Conservation (phyloP, 441 rosid genomes). For the Gossypium schwendimanii region DNA sequence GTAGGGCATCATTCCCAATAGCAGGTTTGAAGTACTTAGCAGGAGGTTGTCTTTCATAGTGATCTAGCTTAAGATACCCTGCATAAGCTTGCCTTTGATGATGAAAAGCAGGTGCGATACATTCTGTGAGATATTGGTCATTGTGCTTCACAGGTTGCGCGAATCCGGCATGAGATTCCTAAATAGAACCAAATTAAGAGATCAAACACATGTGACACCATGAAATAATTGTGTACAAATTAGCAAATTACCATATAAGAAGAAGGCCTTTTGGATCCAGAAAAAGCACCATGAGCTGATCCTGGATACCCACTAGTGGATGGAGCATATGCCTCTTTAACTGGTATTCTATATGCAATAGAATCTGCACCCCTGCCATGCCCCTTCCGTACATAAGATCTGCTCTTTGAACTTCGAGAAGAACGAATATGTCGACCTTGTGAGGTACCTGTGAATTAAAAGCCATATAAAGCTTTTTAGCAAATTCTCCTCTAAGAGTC, state of each 20-base stretch:
- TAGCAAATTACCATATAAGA: slow-evolving; percentile 17
- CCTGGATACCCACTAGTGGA: background rate
- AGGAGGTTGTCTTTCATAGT: background rate
- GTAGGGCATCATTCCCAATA: slow-evolving; percentile 7
- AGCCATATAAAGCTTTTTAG: background rate
- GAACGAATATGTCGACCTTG: slow-evolving; percentile 2
- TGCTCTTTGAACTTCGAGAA: slow-evolving; percentile 9
- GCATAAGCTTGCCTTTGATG: slow-evolving; percentile 7
- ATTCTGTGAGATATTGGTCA: slow-evolving; percentile 1
- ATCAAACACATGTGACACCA: background rate
- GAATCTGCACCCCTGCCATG: slow-evolving; percentile 6
- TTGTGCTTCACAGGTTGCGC: background rate
- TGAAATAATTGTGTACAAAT: background rate
- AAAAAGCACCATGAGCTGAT: slow-evolving; percentile 4
- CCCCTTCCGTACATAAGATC: slow-evolving; percentile 5
- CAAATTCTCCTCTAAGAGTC: background rate
- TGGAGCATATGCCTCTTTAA: background rate
- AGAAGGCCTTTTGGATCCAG: slow-evolving; percentile 14
- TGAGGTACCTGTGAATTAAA: slow-evolving; percentile 3
- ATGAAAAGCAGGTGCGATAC: background rate
- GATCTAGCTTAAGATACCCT: background rate
- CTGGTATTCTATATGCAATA: background rate
- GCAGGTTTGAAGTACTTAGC: slow-evolving; percentile 11
- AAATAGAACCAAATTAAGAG: background rate
- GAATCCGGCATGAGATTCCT: slow-evolving; percentile 22